These are phyloP conservation scores for Alternaria sp. DNA, from an alignment of 2,329 filamentous ascomycete genomes.

Conservation along the genomic window DNA sequence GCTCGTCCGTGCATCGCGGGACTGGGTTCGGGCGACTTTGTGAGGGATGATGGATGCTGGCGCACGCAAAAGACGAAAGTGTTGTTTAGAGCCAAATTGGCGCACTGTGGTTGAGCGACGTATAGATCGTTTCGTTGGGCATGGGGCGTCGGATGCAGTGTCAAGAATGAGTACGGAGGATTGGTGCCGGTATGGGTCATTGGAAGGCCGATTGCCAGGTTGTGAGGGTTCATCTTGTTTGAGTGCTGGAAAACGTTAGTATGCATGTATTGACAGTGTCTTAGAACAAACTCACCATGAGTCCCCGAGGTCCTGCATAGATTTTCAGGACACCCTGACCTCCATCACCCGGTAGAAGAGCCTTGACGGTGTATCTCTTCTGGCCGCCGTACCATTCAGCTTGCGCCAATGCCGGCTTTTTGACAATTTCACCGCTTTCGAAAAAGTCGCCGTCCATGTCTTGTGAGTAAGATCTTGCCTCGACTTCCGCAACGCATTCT, in stretches of 20 bases:
- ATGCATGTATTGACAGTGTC: not conserved
- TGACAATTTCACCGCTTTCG: conserved; percentile 85
- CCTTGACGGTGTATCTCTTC: conserved; percentile 94
- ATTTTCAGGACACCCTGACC: conserved; percentile 86
- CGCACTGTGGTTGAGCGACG: conserved; percentile 93
- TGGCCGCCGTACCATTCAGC: conserved; percentile 87
- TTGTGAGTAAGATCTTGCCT: conserved; percentile 78
- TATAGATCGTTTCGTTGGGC: conserved; percentile 98
- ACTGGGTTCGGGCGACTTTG: conserved; percentile 40
- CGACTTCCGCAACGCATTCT: conserved; percentile 90
- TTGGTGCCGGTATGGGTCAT: conserved; percentile 91
- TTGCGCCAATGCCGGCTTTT: conserved; percentile 86
- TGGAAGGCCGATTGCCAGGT: conserved; percentile 86
- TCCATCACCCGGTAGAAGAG: conserved; percentile 87
- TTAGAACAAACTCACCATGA: conserved; percentile 67
- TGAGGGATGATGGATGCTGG: conserved; percentile 78
- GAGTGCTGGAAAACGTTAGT: conserved; percentile 66
- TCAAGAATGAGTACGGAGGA: conserved; percentile 90
- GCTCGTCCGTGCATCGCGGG: conserved; percentile 52
- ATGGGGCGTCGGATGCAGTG: conserved; percentile 92
- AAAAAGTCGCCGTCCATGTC: conserved; percentile 92
- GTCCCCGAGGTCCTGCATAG: conserved; percentile 89
- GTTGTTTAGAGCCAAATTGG: conserved; percentile 87
- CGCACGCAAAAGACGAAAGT: conserved; percentile 97
- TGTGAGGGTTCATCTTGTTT: conserved; percentile 93